Base-by-base conservation (phyloP, 805 yeast genomes). In the Suhomyces vadensis region DNA sequence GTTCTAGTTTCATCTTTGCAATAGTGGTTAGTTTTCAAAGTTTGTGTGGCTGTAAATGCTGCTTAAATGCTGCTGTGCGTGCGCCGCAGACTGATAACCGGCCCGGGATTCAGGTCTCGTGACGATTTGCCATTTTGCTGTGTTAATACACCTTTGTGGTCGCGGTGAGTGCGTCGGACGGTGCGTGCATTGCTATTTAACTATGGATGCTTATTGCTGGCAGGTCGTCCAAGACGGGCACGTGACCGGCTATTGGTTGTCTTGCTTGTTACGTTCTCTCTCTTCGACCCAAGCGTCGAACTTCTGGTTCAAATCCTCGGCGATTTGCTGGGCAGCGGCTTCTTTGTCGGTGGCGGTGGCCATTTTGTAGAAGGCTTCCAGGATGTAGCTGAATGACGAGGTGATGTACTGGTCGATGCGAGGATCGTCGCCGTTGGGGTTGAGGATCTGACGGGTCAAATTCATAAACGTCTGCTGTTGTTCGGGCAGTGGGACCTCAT, bases 271-370 rank as follows among this genome's bases (percentile, higher is more conserved):
- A 50, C 39, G 43, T 39, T 44, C 44, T 31, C 52, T 43, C 14
- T 47, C 44, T 8, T 50, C 54, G 5, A 57, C 52, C 73, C 73
- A 69, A 8, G 44, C 37, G 6, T 61, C 62, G 35, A 65, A 54
- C 35, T 53, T 61, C 3, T 27, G 26, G 27, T 53, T 57, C 46
- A 69, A 54, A 47, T 69, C 74, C 4, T 63, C 53, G 1, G 72
- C 69, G 17, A 71, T 62, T 31, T 65, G 70, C 23, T 61, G 46
- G 4, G 71, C 61, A 1, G 72, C 57, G 11, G 55, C 57, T 17
- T 68, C 67, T 31, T 54, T 64, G 45, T 69, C 67, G n/a, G 52
- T 52, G 3, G 69, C 46, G 2, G 53, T 56, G n/a, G 60, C 48
- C 65, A 69, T 62, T 42, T 63, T 64, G 27, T 54, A 31, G 36